Conservation (phyloP, 257 asterid genomes). For the Nicotiana paniculata region DNA sequence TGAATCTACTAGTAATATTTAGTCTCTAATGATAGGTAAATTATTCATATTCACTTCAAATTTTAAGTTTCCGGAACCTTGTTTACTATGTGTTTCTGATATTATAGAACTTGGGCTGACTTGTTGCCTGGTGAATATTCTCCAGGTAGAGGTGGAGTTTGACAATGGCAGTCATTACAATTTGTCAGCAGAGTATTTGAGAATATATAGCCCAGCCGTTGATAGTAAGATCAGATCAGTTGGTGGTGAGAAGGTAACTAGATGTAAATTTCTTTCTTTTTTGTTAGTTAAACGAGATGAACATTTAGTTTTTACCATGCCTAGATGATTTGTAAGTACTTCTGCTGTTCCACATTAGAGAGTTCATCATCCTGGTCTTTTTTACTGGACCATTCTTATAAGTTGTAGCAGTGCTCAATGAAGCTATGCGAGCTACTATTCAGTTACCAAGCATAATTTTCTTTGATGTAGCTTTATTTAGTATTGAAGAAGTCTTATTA, state of each 20-base stretch:
- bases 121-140: background rate
- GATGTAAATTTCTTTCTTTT: too few species aligned
- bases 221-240: constrained; percentile 71
- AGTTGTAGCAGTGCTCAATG: background rate
- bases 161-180: constrained; percentile 39
- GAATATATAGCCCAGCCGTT: constrained; percentile 75
- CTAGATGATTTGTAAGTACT: background rate
- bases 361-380: background rate
- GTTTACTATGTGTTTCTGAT: background rate
- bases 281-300: background rate
- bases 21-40: background rate
- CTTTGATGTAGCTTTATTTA: background rate
- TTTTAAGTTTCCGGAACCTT: background rate
- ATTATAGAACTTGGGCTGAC: background rate
- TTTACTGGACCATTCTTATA: background rate
- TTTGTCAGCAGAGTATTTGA: constrained; percentile 76
- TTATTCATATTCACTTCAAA: background rate
- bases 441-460: background rate
- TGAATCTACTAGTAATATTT: background rate
- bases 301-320: background rate
- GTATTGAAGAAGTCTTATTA: background rate
- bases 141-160: constrained; percentile 70
- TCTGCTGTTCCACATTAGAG: background rate
- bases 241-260: constrained; percentile 69
- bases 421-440: background rate